Evolutionary conservation across 2,329 filamentous ascomycete species (phyloP).

Genomic region (Lasiodiplodia hormozganensis): DNA sequence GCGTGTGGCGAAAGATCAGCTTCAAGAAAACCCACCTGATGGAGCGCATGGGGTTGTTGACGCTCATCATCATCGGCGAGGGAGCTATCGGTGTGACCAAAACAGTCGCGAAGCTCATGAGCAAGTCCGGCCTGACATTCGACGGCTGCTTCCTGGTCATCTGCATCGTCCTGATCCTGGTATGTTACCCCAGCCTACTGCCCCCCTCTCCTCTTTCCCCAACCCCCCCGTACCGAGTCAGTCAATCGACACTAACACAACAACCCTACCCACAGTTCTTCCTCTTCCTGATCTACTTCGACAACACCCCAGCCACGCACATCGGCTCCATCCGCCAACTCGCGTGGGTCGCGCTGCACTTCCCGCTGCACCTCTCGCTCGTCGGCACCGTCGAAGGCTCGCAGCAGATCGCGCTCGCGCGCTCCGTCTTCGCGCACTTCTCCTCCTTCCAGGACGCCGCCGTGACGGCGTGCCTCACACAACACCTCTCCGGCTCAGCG

Average conservation of each 20-base stretch:
- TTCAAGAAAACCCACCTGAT: slow-evolving; percentile 65
- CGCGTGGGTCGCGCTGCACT: slow-evolving; percentile 42
- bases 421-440: slow-evolving; percentile 28
- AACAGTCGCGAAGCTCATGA: slow-evolving; percentile 49
- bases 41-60: slow-evolving; percentile 65
- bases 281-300: slow-evolving; percentile 46
- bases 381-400: slow-evolving; percentile 41
- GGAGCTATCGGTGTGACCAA: slow-evolving; percentile 63
- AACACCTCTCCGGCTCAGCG: slow-evolving; percentile 29
- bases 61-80: slow-evolving; percentile 68
- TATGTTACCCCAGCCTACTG: slow-evolving; percentile 31
- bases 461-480: neutral
- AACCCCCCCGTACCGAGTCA: no score
- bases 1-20: slow-evolving; percentile 58
- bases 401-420: slow-evolving; percentile 33
- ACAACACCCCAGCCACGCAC: slow-evolving; percentile 40
- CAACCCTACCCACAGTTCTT: slow-evolving; percentile 33
- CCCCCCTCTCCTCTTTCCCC: no score
- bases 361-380: slow-evolving; percentile 41
- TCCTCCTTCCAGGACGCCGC: neutral
- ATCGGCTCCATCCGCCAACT: slow-evolving; percentile 45
- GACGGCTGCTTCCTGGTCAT: slow-evolving; percentile 46
- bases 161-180: slow-evolving; percentile 46
- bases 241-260: neutral
- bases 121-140: slow-evolving; percentile 39